These are phyloP conservation scores for Poteriospumella lacustris DNA, from an alignment of 108 stramenopile genomes.

Conservation along the genomic window DNA sequence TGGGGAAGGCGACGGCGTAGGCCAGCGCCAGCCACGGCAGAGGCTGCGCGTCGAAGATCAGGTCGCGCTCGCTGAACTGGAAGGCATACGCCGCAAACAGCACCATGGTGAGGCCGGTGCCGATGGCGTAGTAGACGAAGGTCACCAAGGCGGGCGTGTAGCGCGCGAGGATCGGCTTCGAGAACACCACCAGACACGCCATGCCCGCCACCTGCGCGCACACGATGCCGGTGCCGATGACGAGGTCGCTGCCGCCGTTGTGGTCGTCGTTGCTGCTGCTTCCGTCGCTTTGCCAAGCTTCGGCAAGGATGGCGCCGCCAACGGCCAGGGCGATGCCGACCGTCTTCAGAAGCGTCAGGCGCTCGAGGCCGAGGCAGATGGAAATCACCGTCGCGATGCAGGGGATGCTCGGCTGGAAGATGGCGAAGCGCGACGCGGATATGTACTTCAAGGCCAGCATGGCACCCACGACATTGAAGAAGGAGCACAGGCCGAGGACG, in stretches of 20 bases:
- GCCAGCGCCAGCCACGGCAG: conserved; percentile 46
- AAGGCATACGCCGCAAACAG: conserved; percentile 17
- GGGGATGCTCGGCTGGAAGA: conserved; percentile 47
- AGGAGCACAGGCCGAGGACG: conserved; percentile 38
- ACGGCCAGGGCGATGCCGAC: conserved; percentile 39
- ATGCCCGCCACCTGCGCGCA: conserved; percentile 33
- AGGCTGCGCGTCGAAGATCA: not conserved
- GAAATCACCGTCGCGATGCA: conserved; percentile 45
- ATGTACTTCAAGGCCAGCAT: conserved; percentile 33
- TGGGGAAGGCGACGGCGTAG: conserved; percentile 39
- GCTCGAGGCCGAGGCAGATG: conserved; percentile 32
- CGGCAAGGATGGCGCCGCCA: conserved; percentile 39
- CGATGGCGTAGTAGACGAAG: conserved; percentile 45
- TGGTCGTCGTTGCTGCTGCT: too few species aligned
- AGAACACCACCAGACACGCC: conserved; percentile 43
- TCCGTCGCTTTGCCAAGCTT: not conserved
- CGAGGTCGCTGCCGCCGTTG: not conserved
- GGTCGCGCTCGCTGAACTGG: not conserved
- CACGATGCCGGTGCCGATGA: conserved; percentile 13
- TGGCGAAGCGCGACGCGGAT: conserved; percentile 32
- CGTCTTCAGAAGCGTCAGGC: conserved; percentile 32
- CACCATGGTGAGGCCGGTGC: conserved; percentile 37
- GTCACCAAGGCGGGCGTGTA: conserved; percentile 40
- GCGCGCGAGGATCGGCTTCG: conserved; percentile 37
- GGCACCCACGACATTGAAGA: conserved; percentile 43